These are phyloP conservation scores for Podila minutissima DNA, from an alignment of 192 early-diverging fungal species.

Conservation along the genomic window DNA sequence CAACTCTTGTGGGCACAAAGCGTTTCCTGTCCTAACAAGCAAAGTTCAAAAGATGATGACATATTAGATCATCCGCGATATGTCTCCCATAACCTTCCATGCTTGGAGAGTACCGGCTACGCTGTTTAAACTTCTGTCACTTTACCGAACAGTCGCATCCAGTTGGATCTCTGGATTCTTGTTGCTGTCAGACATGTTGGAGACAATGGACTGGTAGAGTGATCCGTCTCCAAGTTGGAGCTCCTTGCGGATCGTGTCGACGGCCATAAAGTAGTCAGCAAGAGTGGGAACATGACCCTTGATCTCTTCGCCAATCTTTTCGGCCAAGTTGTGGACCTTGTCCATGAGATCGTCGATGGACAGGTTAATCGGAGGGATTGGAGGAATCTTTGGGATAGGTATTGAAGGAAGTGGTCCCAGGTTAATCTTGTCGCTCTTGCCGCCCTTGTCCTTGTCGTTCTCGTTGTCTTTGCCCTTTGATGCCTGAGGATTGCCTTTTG, in stretches of 20 bases:
- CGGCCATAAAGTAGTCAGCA: constrained; percentile 39
- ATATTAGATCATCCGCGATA: constrained; percentile 10
- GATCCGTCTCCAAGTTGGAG: constrained; percentile 49
- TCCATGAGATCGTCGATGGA: constrained; percentile 41
- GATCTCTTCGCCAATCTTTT: constrained; percentile 48
- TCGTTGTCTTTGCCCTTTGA: neutral
- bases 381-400: constrained; percentile 34
- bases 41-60: constrained; percentile 8
- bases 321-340: constrained; percentile 28
- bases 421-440: constrained; percentile 18
- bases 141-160: constrained; percentile 53
- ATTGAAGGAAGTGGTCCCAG: constrained; percentile 36
- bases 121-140: neutral
- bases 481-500: constrained; percentile 1
- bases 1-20: constrained; percentile 57
- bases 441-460: neutral
- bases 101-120: neutral
- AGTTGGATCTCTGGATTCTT: constrained; percentile 56
- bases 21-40: constrained; percentile 38
- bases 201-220: constrained; percentile 42
- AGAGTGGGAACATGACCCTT: constrained; percentile 41
- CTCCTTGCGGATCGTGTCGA: constrained; percentile 34
- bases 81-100: neutral
- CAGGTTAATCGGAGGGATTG: constrained; percentile 5
- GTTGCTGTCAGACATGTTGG: constrained; percentile 35